Base-by-base conservation (phyloP, 768 basidiomycete species). In the Xerocomus spinulosus region DNA sequence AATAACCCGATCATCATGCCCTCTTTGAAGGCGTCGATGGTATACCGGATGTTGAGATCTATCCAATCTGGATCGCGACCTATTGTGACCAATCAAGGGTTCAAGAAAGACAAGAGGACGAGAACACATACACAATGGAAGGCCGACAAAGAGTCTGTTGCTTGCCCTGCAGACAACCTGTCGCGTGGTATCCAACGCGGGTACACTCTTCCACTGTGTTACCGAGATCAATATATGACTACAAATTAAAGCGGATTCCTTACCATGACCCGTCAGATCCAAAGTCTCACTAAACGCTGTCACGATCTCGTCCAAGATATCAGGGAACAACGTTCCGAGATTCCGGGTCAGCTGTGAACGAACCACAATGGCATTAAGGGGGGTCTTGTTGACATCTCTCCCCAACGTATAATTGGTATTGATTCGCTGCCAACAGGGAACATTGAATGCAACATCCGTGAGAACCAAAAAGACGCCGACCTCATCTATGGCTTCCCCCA, bases 111-210 rank as follows among this genome's bases (percentile, higher is more conserved):
- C 10, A 14, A 39, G 38, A 12, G 20, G 10, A 14, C 1, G 21
- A 7, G 7, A 29, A n/a, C 10, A 9, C 28, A 17, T 36, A 77
- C 79, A 80, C 2, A 75, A 41, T 3, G 77, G 76, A 30, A 70
- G 58, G 0, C 79, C 80, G 5, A 80, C 71, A 43, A 81, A 75
- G 0, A 71, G 41, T 12, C 80, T 69, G 52, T 75, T 77, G 42
- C 61, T 73, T 3, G 66, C 59, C 29, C 74, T 68, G 25, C 68
- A 63, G 5, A 79, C 57, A 21, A 79, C 58, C 23, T 63, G 52
- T 46, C 57, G 64, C 15, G 68, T 50, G 0, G 51, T 55, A 3
- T 64, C 53, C 5, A 67, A 24, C 1, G 54, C 64, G 0, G 58
- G 56, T 7, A 74, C 45, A 3, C 52, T 53, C 6, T 58, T 58